Percentiles rank a stretch among this genome's conserved stretches.
Evolutionary conservation across 2,329 filamentous ascomycete species (phyloP).

Genomic region (Thelonectria rubi): DNA sequence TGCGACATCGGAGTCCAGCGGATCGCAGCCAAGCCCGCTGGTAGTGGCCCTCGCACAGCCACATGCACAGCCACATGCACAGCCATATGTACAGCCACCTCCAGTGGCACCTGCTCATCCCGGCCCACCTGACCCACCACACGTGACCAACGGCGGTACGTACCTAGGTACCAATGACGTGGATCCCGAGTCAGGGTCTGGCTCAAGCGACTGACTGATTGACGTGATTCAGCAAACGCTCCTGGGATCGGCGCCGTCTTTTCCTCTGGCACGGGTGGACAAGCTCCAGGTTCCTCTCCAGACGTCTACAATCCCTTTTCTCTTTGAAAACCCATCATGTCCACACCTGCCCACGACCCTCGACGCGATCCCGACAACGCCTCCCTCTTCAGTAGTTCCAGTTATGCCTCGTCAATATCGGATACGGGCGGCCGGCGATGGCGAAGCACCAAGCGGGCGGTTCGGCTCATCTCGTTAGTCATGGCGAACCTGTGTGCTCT

Average conservation of each 20-base stretch:
- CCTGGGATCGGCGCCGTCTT: not conserved
- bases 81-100: too few relatives aligned
- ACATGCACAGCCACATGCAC: too few relatives aligned
- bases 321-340: slow-evolving; percentile 27
- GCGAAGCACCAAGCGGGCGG: slow-evolving; percentile 43
- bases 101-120: too few relatives aligned
- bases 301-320: not conserved
- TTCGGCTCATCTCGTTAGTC: slow-evolving; percentile 60
- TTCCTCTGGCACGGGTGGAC: not conserved
- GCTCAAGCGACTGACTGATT: slow-evolving; percentile 10
- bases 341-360: slow-evolving; percentile 28
- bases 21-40: too few relatives aligned
- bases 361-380: slow-evolving; percentile 39
- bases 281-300: not conserved
- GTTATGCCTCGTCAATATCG: slow-evolving; percentile 37
- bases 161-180: slow-evolving; percentile 26
- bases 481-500: slow-evolving; percentile 68
- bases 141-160: slow-evolving; percentile 12
- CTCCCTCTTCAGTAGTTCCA: slow-evolving; percentile 36
- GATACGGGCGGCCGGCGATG: slow-evolving; percentile 36
- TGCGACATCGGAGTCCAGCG: too few relatives aligned
- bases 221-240: slow-evolving; percentile 24
- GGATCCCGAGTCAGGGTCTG: slow-evolving; percentile 2
- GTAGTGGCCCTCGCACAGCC: too few relatives aligned
- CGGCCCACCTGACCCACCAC: not conserved